Evolutionary conservation across 192 early-diverging fungal species (phyloP).

Genomic region (Umbelopsis ramanniana): DNA sequence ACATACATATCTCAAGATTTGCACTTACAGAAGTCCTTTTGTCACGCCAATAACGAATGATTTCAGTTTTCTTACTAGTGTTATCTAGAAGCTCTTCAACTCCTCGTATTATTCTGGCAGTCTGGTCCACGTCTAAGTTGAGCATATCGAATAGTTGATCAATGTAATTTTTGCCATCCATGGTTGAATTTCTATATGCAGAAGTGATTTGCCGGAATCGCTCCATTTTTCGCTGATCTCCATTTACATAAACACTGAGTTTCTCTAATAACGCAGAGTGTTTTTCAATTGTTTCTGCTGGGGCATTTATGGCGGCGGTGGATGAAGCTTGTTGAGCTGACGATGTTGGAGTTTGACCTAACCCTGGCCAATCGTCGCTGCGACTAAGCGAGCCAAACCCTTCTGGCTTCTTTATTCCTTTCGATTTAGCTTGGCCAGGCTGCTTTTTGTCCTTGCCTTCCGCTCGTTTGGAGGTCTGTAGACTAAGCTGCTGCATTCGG

Average conservation of each 20-base stretch:
- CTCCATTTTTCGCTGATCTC: slow-evolving; percentile 40
- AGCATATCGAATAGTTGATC: slow-evolving; percentile 44
- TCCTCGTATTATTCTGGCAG: slow-evolving; percentile 54
- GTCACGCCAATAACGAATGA: slow-evolving; percentile 71
- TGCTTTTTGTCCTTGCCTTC: neutral
- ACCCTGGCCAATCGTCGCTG: slow-evolving; percentile 30
- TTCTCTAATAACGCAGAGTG: slow-evolving; percentile 49
- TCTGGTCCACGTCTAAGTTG: slow-evolving; percentile 41
- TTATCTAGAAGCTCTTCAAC: slow-evolving; percentile 54
- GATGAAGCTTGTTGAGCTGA: neutral
- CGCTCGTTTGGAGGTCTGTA: neutral
- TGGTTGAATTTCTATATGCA: slow-evolving; percentile 46
- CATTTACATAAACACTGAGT: slow-evolving; percentile 39
- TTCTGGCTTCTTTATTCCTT: slow-evolving; percentile 8
- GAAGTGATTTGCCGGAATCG: slow-evolving; percentile 56
- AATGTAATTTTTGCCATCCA: slow-evolving; percentile 48
- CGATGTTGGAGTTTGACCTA: slow-evolving; percentile 20
- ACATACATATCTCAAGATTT: neutral
- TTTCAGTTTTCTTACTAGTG: slow-evolving; percentile 56
- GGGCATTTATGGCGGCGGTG: neutral
- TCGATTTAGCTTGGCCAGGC: neutral
- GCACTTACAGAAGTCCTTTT: slow-evolving; percentile 56
- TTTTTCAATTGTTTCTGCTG: slow-evolving; percentile 24
- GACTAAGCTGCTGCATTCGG: slow-evolving; percentile 1
- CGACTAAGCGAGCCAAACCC: slow-evolving; percentile 12